phyloP scores from a whole-genome alignment of 768 basidiomycete species.

The Macrolepiota albuminosa region DNA sequence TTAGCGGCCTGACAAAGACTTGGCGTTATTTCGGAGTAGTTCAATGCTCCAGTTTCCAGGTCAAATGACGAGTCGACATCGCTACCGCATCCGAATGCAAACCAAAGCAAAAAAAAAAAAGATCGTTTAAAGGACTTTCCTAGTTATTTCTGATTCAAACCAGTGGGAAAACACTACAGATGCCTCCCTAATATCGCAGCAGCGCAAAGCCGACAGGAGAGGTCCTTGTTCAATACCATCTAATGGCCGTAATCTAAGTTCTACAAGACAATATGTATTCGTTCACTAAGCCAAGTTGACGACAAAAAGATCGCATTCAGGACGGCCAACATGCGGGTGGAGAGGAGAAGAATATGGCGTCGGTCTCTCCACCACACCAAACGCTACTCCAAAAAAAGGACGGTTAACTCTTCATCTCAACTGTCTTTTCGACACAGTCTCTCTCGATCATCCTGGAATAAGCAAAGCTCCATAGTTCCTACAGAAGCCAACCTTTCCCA shows the following conservation, averaged over 20 bases:
- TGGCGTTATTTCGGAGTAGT: background rate
- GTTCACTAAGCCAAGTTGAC: background rate
- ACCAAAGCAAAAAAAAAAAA: background rate
- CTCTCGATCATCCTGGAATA: background rate
- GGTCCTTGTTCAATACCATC: background rate
- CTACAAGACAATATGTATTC: background rate
- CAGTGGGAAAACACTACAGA: background rate
- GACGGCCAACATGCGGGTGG: background rate
- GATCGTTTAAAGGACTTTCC: background rate
- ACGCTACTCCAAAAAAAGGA: too few species aligned
- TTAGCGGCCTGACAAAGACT: background rate
- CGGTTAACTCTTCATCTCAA: background rate
- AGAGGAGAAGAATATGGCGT: too few species aligned
- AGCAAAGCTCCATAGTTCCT: background rate
- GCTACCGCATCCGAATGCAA: background rate
- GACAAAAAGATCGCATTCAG: background rate
- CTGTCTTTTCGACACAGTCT: background rate
- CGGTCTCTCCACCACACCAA: too few species aligned
- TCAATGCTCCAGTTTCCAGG: background rate
- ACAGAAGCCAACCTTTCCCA: background rate
- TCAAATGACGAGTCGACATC: background rate
- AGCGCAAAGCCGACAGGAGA: background rate
- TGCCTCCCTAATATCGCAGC: background rate
- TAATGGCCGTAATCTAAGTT: background rate
- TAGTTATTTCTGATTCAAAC: background rate